Base-by-base conservation (phyloP, 1,284 basidiomycete species). In the Ceratobasidium papillatum region DNA sequence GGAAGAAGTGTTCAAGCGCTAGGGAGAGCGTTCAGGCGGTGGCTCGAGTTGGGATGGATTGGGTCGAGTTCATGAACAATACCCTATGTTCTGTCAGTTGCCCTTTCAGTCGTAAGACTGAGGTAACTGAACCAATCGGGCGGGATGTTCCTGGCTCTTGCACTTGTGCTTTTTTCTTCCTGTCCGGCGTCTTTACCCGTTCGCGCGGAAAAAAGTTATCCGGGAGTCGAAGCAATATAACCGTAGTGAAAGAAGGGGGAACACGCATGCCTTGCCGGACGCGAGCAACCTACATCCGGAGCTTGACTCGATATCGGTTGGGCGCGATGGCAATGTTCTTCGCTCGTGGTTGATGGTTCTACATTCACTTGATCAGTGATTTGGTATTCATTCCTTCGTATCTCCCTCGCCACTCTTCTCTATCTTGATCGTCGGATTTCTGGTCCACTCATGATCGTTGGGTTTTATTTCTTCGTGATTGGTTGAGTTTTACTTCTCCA, bases 261-360 rank as follows among this genome's bases (percentile, higher is more conserved):
- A 7, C 41, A 14, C 43, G n/a, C 14, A 30, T 17, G 32, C n/a
- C 30, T 11, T 8, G 30, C 56, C 36, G 56, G 56, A 41, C 56
- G 36, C 19, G 56, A 59, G 56, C 25, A 38, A 25, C 36, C 36
- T 59, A 41, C 25, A 19, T 11, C 36, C 56, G 34, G 36, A 9
- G 25, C 56, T 41, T 59, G 27, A 22, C 56, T 59, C 56, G 56
- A 59, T 59, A n/a, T 59, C 36, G 56, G 45, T 38, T 59, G 36
- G 56, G n/a, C 56, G 17, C 36, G 14, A n/a, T 36, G n/a, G n/a
- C n/a, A 30, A 34, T 1, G 49, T 52, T 30, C 36, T 41, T 59
- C 54, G 54, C 32, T 36, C 3, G 7, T 47, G 22, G 19, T 27
- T 36, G 22, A 30, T 19, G 22, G n/a, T 43, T 61, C 7, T 43